Base-by-base conservation (phyloP, 2,329 filamentous ascomycete genomes). In the Periconia macrospinosa region DNA sequence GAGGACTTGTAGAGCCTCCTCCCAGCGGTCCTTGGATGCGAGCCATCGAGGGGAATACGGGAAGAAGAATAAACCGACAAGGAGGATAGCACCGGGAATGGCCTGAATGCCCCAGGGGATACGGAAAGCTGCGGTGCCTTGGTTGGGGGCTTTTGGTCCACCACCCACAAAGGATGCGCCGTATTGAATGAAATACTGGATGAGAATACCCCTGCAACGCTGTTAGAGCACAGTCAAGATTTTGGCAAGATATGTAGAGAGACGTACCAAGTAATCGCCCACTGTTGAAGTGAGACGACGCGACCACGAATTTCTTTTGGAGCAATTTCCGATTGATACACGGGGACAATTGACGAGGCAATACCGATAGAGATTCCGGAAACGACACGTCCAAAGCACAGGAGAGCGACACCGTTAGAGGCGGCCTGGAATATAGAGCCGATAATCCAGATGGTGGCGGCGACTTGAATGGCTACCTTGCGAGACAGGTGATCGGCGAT, bases 311-410 rank as follows among this genome's bases (percentile, higher is more conserved):
- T 77, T 15, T 73, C 66, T 53, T 75, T 75, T 14, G 73, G 73
- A 2, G 75, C 73, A 17, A 96, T 96, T 72, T 96, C 92, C 43
- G 92, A 93, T 71, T 96, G 92, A 71, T 96, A 96, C 44, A 96
- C 89, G 0, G 92, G 92, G 1, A 96, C 91, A 62, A 96, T 96
- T 45, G 92, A 93, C 0, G 92, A 96, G 45, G 95, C 81, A 69
- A 92, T 89, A 73, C 92, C 92, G 55, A 96, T 91, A 41, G 91
- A 90, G 9, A 96, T 77, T 76, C 92, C 92, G 52, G 90, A 91
- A 72, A 94, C 83, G 58, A 96, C 86, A 73, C 92, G 87, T 35
- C 71, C 71, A 33, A 74, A 68, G 64, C 85, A 81, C 56, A 76
- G 69, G 30, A 74, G 66, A 47, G 68, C 61, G 11, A 76, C 58